Conservation (phyloP, 169 alveolate genomes). For the Perkinsus chesapeaki region DNA sequence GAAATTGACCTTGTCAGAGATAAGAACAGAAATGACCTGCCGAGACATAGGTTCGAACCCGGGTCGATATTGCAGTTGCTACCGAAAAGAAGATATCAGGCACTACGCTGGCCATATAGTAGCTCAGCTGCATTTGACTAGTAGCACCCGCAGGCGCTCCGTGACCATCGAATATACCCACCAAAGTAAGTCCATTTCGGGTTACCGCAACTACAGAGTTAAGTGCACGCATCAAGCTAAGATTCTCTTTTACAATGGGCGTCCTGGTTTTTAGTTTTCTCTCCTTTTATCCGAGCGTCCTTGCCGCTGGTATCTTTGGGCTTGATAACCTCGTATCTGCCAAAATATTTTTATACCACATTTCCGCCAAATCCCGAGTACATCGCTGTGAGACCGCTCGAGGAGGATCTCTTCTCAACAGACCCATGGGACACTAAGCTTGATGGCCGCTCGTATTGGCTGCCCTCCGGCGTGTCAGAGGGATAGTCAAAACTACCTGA, state of each 20-base stretch:
- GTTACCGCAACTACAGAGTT: neutral
- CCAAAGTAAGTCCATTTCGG: neutral
- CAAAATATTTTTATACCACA: neutral
- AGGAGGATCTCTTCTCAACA: neutral
- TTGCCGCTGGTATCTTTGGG: neutral
- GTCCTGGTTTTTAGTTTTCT: neutral
- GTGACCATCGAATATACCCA: neutral
- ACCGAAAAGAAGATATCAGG: neutral
- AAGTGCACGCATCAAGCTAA: neutral
- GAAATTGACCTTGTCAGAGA: neutral
- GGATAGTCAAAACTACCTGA: neutral
- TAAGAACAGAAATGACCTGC: neutral
- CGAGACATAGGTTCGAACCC: neutral
- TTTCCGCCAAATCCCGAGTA: neutral
- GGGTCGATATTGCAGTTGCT: neutral
- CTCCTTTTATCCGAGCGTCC: neutral
- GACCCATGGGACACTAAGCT: neutral
- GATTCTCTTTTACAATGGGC: neutral
- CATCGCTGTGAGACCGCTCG: neutral
- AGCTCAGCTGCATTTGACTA: neutral
- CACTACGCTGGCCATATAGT: neutral
- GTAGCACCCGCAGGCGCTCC: neutral
- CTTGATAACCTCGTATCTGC: neutral
- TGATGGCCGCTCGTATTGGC: neutral
- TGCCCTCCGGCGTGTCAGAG: neutral